Conservation (phyloP, 306 rosid genomes). For the Gastrolobium villosum region DNA sequence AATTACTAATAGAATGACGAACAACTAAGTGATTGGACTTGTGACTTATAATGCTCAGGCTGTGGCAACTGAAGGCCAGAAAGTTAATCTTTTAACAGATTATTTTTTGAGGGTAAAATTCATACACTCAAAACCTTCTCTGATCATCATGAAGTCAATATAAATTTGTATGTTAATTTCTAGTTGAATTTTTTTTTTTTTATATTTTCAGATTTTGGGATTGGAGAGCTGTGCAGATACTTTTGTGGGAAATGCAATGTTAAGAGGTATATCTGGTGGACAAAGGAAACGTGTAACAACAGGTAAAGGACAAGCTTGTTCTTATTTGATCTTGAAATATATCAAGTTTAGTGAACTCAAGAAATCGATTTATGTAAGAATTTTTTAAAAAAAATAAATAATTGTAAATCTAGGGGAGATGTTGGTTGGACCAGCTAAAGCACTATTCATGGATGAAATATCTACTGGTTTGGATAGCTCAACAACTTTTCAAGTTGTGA, state of each 20-base stretch:
- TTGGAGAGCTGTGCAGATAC: constrained; percentile 57
- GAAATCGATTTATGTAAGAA: not conserved
- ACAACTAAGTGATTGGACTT: not conserved
- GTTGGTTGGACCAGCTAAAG: constrained; percentile 75
- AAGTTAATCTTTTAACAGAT: constrained; percentile 66
- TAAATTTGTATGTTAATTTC: not conserved
- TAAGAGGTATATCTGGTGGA: constrained; percentile 64
- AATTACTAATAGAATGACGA: not conserved
- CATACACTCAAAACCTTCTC: not conserved
- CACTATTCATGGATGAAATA: constrained; percentile 79
- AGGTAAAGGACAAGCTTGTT: constrained; percentile 45
- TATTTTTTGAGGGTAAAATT: constrained; percentile 62
- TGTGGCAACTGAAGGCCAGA: constrained; percentile 63
- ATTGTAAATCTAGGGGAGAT: constrained; percentile 61
- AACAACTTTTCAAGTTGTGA: constrained; percentile 73
- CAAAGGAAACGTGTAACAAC: constrained; percentile 17
- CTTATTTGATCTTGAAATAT: not conserved
- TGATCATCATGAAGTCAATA: not conserved
- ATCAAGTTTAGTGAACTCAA: not conserved
- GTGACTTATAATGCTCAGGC: constrained; percentile 53
- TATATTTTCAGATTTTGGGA: constrained; percentile 53
- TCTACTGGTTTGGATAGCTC: constrained; percentile 67
- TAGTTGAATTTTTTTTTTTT: not conserved
- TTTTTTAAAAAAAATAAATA: not conserved
- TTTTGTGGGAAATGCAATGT: constrained; percentile 51